These are phyloP conservation scores for Phytophthora macrochlamydospora DNA, from an alignment of 352 stramenopile species.

Conservation along the genomic window DNA sequence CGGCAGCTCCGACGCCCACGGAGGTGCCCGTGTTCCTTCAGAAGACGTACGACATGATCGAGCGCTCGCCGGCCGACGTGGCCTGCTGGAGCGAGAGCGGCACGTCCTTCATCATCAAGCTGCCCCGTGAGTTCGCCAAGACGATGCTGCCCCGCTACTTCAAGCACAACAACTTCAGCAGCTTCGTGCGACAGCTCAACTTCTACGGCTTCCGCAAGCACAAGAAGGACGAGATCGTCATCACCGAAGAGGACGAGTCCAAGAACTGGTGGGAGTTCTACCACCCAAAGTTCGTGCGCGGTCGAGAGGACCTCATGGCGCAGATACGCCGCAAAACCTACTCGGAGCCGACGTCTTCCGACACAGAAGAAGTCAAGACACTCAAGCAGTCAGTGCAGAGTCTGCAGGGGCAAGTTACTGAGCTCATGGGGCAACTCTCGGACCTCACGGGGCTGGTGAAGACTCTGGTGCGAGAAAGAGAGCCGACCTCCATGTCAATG, in stretches of 20 bases:
- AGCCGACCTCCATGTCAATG: constrained; percentile 7
- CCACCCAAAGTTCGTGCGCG: constrained; percentile 89
- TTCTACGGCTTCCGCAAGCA: constrained; percentile 95
- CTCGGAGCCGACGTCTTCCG: constrained; percentile 74
- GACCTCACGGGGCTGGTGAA: constrained; percentile 78
- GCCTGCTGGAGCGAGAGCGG: constrained; percentile 85
- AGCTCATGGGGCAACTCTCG: constrained; percentile 78
- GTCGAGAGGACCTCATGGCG: constrained; percentile 80
- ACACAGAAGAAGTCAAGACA: constrained; percentile 78
- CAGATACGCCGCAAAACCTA: constrained; percentile 91
- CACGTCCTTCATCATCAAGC: constrained; percentile 92
- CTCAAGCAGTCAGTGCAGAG: constrained; percentile 77
- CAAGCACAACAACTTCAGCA: constrained; percentile 95
- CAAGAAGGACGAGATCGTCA: constrained; percentile 90
- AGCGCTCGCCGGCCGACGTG: constrained; percentile 78
- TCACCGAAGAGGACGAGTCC: constrained; percentile 76
- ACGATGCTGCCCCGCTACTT: constrained; percentile 93
- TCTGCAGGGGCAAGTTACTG: constrained; percentile 72
- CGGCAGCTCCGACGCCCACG: constrained; percentile 11
- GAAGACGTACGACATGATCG: constrained; percentile 95
- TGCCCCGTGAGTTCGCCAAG: constrained; percentile 91
- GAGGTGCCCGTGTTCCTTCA: constrained; percentile 86
- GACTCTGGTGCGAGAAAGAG: constrained; percentile 69
- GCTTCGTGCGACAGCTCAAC: constrained; percentile 94
- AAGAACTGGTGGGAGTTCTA: constrained; percentile 93